Base-by-base conservation (phyloP, 805 yeast genomes). In the Ogataea degrootiae region DNA sequence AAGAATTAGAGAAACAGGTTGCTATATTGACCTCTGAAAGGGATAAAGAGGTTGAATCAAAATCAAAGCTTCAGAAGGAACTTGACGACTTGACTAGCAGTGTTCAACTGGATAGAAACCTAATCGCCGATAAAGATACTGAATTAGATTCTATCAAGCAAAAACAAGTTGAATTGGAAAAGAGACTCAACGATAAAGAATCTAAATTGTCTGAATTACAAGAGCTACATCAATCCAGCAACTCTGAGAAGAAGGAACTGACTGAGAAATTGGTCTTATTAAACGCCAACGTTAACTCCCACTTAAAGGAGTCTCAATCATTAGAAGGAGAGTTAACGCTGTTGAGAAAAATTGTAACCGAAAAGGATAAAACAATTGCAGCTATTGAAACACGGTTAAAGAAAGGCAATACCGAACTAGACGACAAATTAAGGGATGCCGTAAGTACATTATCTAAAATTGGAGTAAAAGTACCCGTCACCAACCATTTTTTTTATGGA, bases 1-100 rank as follows among this genome's bases (percentile, higher is more conserved):
- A 78, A 48, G 78, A 75, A 46, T 69, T 82, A 49, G 76, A 77
- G 47, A 80, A 79, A 22, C 78, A 84, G 48, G 67, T 88, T 22
- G 74, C 74, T 40, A 57, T 67, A 1, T 65, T 85, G 37, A 83
- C 80, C 46, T 57, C 61, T 0, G 49, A 53, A 23, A 59, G 56
- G 31, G 50, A 54, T 5, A 62, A 57, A 22, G 56, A 60, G 15
- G 51, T 75, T 8, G 63, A 64, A n/a, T 53, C 68, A 22, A 82
- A 43, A 79, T 78, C 45, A 80, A 79, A 42, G 58, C 60, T 53
- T 19, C 33, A 47, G 4, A 29, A 31, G 2, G 61, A 69, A n/a
- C 57, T 87, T 14, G 67, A 69, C 5, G 51, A 54, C 16, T 47
- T 65, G 6, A 65, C 65, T 46, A 62, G 60, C 14, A 54, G 53